A percentile compares a stretch with the other conserved stretches of the same genome.
phyloP scores from a whole-genome alignment of 2,329 filamentous ascomycete genomes.

The Amesomyces nigricolor region DNA sequence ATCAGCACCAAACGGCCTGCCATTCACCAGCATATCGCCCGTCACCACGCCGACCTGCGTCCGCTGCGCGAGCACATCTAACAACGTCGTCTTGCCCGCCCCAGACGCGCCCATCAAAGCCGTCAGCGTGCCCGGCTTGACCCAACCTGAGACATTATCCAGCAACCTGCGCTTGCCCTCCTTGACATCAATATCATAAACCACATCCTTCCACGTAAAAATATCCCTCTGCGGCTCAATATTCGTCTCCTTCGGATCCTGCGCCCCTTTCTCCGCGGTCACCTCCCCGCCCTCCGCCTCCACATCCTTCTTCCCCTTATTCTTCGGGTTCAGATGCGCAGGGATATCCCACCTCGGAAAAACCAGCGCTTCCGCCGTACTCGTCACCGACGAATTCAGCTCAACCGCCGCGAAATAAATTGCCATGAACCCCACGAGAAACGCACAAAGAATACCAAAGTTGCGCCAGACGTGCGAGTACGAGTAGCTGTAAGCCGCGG shows the following conservation, averaged over 20 bases:
- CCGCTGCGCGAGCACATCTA: constrained; percentile 53
- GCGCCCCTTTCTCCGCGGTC: constrained; percentile 28
- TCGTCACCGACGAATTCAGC: constrained; percentile 56
- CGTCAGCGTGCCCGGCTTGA: constrained; percentile 81
- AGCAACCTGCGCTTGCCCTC: constrained; percentile 63
- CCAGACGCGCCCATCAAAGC: constrained; percentile 65
- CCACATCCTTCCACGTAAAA: constrained; percentile 75
- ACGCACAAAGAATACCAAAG: constrained; percentile 60
- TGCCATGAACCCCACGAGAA: constrained; percentile 57
- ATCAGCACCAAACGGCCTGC: constrained; percentile 45
- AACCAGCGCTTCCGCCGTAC: constrained; percentile 63
- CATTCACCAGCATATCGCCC: constrained; percentile 62
- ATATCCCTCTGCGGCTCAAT: constrained; percentile 48
- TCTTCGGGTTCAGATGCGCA: constrained; percentile 32
- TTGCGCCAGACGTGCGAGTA: constrained; percentile 60
- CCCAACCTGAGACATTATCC: constrained; percentile 79
- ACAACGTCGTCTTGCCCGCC: constrained; percentile 57
- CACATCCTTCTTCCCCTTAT: constrained; percentile 17
- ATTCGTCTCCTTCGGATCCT: constrained; percentile 24
- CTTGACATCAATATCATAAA: constrained; percentile 69
- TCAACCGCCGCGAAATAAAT: constrained; percentile 61
- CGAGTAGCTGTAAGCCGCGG: constrained; percentile 49
- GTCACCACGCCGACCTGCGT: constrained; percentile 58
- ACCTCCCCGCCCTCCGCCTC: constrained; percentile 15
- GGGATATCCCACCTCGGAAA: constrained; percentile 55